Base-by-base conservation (phyloP, 2,329 filamentous ascomycete species). In the Thelonectria discophora region DNA sequence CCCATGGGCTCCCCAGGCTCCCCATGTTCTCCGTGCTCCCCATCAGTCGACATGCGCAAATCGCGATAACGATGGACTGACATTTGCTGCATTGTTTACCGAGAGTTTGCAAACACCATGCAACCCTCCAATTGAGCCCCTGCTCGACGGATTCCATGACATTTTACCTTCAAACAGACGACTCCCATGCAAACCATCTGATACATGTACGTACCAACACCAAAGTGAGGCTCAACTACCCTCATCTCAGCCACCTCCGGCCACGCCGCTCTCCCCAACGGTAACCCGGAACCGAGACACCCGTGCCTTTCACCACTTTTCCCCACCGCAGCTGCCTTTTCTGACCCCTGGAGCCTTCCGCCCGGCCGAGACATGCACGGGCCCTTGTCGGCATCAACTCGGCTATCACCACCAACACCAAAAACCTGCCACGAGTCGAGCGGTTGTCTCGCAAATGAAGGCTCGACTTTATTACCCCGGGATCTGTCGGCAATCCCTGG, bases 351-450 rank as follows among this genome's bases (percentile, higher is more conserved):
- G 11, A 49, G 47, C 21, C 66, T 70, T 71, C 69, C 69, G 68
- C 30, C 69, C 65, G 68, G 63, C 69, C 69, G 69, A 72, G 58
- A 63, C 17, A 58, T 60, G 69, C 69, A 72, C 69, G 63, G 69
- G 70, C 69, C 68, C 69, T 24, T n/a, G 62, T 71, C 69, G 69
- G 69, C 67, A 65, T 63, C 63, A 62, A 62, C 47, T 72, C 69
- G 69, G 69, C 68, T 70, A 72, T 65, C 43, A 52, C 45, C 46
- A 51, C 58, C 24, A n/a, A n/a, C n/a, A 30, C 27, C 5, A 7
- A 8, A 2, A 10, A n/a, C n/a, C n/a, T 30, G 27, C 27, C 5
- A 30, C 27, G 27, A 30, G 27, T 30, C 8, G 27, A 30, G 39
- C 55, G 37, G 45, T 15, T 11, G 17, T 46, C 2, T 45, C 2